Evolutionary conservation across 2,329 filamentous ascomycete species (phyloP).

Genomic region (Calonectria hawksworthii): DNA sequence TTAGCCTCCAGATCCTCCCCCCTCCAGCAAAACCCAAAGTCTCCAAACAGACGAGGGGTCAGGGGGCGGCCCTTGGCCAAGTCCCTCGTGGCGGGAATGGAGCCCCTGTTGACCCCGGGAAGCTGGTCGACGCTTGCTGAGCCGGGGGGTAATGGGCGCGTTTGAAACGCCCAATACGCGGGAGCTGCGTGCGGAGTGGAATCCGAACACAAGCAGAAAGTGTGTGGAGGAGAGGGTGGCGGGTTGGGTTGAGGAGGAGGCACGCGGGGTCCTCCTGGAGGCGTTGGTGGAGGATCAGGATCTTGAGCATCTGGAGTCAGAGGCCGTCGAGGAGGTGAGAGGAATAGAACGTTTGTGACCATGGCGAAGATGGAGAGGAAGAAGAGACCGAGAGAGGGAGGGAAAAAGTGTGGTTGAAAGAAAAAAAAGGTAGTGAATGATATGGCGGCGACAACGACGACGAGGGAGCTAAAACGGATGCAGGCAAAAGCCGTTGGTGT

Average conservation of each 20-base stretch:
- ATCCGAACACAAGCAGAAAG: slow-evolving; percentile 8
- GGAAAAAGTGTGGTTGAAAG: neutral
- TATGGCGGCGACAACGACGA: neutral
- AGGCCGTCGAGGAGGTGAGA: slow-evolving; percentile 15
- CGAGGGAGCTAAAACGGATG: neutral
- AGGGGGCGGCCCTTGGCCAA: slow-evolving; percentile 21
- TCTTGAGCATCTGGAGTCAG: slow-evolving; percentile 26
- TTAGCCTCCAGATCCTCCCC: slow-evolving; percentile 23
- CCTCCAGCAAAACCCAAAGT: slow-evolving; percentile 14
- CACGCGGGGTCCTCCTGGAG: slow-evolving; percentile 46
- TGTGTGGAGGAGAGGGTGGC: slow-evolving; percentile 47
- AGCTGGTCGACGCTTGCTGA: slow-evolving; percentile 27
- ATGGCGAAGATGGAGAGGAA: slow-evolving; percentile 13
- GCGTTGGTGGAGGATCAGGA: slow-evolving; percentile 47
- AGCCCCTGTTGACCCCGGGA: slow-evolving; percentile 21
- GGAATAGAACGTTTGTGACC: slow-evolving; percentile 14
- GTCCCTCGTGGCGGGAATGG: slow-evolving; percentile 22
- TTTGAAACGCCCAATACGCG: neutral
- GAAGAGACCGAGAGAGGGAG: neutral
- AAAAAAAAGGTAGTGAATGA: neutral
- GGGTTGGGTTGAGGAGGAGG: slow-evolving; percentile 46
- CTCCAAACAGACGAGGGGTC: slow-evolving; percentile 14
- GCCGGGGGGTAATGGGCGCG: neutral
- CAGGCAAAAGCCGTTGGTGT: neutral
- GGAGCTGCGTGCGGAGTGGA: neutral